Evolutionary conservation across 2,329 filamentous ascomycete species (phyloP).

Genomic region (Aspergillus sp.): DNA sequence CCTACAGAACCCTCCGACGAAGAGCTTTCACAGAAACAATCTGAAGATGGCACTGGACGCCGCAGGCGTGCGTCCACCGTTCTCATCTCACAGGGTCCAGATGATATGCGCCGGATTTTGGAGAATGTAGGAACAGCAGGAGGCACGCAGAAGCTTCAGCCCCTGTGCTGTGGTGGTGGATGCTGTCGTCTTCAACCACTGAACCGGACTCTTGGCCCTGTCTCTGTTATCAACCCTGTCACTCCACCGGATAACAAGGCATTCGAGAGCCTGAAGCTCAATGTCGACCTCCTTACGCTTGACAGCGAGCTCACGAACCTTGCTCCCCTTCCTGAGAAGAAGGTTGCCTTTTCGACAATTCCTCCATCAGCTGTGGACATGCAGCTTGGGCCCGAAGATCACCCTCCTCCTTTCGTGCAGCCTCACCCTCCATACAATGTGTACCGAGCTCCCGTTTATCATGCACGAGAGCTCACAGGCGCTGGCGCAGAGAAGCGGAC

Average conservation of each 20-base stretch:
- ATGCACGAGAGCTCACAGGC: slow-evolving; percentile 81
- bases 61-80: slow-evolving; percentile 48
- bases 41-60: slow-evolving; percentile 24
- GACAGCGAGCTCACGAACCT: slow-evolving; percentile 70
- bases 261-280: slow-evolving; percentile 75
- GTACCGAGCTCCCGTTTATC: slow-evolving; percentile 83
- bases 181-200: slow-evolving; percentile 62
- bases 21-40: slow-evolving; percentile 20
- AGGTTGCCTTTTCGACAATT: slow-evolving; percentile 60
- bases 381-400: slow-evolving; percentile 44
- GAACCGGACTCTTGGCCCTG: slow-evolving; percentile 42
- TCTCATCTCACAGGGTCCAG: slow-evolving; percentile 57
- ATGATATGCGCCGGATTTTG: slow-evolving; percentile 59
- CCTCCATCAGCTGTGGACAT: slow-evolving; percentile 34
- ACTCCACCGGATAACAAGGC: slow-evolving; percentile 76
- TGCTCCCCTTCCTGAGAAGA: slow-evolving; percentile 71
- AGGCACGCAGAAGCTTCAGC: slow-evolving; percentile 61
- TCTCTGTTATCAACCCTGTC: slow-evolving; percentile 49
- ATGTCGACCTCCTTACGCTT: slow-evolving; percentile 70
- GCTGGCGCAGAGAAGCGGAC: slow-evolving; percentile 92
- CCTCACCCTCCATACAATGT: slow-evolving; percentile 93
- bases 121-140: slow-evolving; percentile 52
- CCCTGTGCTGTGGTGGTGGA: slow-evolving; percentile 64
- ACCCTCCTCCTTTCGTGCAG: slow-evolving; percentile 87
- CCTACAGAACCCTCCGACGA: slow-evolving; percentile 44